Conservation (phyloP, 257 asterid genomes). For the Przewalskia tangutica region DNA sequence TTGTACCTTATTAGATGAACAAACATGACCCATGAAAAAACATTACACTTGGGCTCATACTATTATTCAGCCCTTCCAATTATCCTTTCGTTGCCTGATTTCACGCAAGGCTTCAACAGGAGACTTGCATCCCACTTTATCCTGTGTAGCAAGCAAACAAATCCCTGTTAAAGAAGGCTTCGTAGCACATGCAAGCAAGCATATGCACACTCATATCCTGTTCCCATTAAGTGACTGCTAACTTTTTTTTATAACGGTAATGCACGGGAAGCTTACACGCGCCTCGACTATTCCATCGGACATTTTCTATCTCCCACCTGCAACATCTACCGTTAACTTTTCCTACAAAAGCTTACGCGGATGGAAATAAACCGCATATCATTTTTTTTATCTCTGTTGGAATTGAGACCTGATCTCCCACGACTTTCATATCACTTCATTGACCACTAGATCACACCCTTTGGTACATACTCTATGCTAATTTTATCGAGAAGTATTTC, state of each 20-base stretch:
- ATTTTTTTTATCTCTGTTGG: not conserved
- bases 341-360: not conserved
- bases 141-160: constrained; percentile 29
- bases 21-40: not conserved
- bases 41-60: not conserved
- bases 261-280: not conserved
- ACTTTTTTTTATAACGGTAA: not conserved
- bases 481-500: not conserved
- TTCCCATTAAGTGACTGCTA: not conserved
- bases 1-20: not conserved
- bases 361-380: not conserved
- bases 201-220: not conserved
- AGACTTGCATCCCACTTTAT: constrained; percentile 60
- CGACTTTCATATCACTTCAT: not conserved
- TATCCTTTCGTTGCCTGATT: constrained; percentile 67
- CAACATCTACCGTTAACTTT: not conserved
- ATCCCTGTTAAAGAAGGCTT: not conserved
- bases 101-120: constrained; percentile 65
- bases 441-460: not conserved
- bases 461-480: not conserved
- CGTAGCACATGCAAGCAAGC: not conserved
- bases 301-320: not conserved
- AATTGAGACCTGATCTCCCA: not conserved
- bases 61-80: constrained; percentile 29
- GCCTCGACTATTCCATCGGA: not conserved